Conservation (phyloP, 1,284 basidiomycete species). For the Trametes hirsuta region DNA sequence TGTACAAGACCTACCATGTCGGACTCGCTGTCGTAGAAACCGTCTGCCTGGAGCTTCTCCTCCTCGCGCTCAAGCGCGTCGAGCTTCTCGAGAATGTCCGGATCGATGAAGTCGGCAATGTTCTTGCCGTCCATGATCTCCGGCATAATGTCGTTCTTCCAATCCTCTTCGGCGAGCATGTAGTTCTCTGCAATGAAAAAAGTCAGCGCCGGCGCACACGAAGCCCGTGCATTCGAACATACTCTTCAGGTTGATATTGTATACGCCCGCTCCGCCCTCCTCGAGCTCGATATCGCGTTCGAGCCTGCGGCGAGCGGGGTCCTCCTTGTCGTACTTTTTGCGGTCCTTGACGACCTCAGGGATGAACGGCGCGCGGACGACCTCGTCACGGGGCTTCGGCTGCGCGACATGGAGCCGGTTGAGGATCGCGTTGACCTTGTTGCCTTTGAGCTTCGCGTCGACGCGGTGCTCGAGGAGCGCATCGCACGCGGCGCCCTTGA, state of each 20-base stretch:
- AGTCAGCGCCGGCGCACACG: constrained; percentile 14
- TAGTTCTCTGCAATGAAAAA: constrained; percentile 73
- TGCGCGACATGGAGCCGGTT: constrained; percentile 94
- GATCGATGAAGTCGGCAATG: constrained; percentile 98
- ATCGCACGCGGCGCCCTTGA: constrained; percentile 93
- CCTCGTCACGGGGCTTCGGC: constrained; percentile 85
- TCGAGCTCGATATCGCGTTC: constrained; percentile 83
- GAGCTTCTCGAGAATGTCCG: constrained; percentile 96
- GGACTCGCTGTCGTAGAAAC: constrained; percentile 91
- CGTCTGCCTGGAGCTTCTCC: constrained; percentile 90
- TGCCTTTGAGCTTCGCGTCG: constrained; percentile 91
- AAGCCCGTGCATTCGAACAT: constrained; percentile 32
- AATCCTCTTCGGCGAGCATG: constrained; percentile 87
- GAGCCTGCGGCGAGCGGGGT: constrained; percentile 73
- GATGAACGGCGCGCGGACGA: constrained; percentile 84
- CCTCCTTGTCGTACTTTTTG: constrained; percentile 87
- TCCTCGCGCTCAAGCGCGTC: constrained; percentile 98
- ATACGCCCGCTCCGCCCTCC: constrained; percentile 88
- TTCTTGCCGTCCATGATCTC: constrained; percentile 99
- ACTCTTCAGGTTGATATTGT: constrained; percentile 90
- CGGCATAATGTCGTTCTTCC: constrained; percentile 96
- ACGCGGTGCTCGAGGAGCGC: constrained; percentile 91
- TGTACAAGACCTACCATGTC: constrained; percentile 63
- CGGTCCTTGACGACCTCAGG: constrained; percentile 77
- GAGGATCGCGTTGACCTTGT: constrained; percentile 87